phyloP scores from a whole-genome alignment of 805 yeast genomes.

The Nakazawaea wickerhamii region DNA sequence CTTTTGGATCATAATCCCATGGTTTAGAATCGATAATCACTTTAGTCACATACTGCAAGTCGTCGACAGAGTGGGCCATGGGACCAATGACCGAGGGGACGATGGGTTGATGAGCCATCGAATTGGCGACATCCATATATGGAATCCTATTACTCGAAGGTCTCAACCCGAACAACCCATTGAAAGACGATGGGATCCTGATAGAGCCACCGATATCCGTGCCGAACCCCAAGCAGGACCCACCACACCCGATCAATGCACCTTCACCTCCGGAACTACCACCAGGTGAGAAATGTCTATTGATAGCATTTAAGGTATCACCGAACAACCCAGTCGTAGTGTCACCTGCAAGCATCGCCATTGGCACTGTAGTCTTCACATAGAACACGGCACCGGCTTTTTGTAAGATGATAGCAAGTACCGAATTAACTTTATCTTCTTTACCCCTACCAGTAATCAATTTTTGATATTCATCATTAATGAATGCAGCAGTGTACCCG shows the following conservation, averaged over 20 bases:
- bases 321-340: slow-evolving; percentile 48
- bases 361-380: slow-evolving; percentile 51
- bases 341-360: slow-evolving; percentile 56
- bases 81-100: slow-evolving; percentile 33
- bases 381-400: slow-evolving; percentile 36
- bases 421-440: slow-evolving; percentile 11
- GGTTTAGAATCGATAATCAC: slow-evolving; percentile 35
- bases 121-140: slow-evolving; percentile 24
- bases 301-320: slow-evolving; percentile 44
- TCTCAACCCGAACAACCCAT: slow-evolving; percentile 30
- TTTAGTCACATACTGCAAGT: slow-evolving; percentile 32
- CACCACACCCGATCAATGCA: slow-evolving; percentile 49
- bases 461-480: slow-evolving; percentile 23
- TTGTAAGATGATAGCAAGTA: slow-evolving; percentile 18
- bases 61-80: slow-evolving; percentile 25
- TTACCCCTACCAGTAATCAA: slow-evolving; percentile 14
- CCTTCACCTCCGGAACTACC: slow-evolving; percentile 70
- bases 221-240: slow-evolving; percentile 34
- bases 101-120: slow-evolving; percentile 27
- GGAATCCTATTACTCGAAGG: slow-evolving; percentile 32
- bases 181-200: slow-evolving; percentile 27
- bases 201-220: slow-evolving; percentile 37
- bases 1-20: slow-evolving; percentile 45
- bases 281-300: slow-evolving; percentile 49
- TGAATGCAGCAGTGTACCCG: slow-evolving; percentile 24